Conservation (phyloP, 345 rosid species). For the Linum trigynum region DNA sequence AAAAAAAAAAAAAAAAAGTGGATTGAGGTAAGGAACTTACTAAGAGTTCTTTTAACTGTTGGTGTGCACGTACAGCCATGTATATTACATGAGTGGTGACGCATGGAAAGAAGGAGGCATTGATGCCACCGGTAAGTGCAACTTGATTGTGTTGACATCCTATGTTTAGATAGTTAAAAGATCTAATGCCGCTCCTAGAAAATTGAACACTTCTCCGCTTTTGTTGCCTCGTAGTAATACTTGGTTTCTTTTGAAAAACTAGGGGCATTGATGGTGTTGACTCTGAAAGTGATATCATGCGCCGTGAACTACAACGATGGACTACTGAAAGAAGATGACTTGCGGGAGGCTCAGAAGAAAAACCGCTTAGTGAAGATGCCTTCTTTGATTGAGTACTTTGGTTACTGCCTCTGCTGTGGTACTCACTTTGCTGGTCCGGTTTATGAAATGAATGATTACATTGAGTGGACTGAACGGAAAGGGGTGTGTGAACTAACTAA, state of each 20-base stretch:
- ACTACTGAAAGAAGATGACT: conserved; percentile 60
- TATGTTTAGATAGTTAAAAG: not conserved
- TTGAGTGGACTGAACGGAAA: conserved; percentile 78
- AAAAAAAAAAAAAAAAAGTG: not conserved
- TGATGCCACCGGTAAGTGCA: conserved; percentile 77
- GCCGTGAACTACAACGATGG: conserved; percentile 84
- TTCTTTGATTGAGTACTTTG: conserved; percentile 70
- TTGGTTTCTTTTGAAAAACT: conserved; percentile 5
- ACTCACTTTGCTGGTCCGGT: conserved; percentile 98
- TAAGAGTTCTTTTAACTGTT: conserved; percentile 24
- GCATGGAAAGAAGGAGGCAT: conserved; percentile 99
- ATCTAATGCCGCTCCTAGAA: not conserved
- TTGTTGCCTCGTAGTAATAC: not conserved
- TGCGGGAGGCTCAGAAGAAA: conserved; percentile 79
- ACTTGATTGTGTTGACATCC: conserved; percentile 6
- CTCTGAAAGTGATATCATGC: conserved; percentile 90
- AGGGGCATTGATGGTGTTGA: conserved; percentile 97
- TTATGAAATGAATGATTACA: conserved; percentile 88
- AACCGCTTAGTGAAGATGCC: conserved; percentile 59
- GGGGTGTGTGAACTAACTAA: conserved; percentile 44
- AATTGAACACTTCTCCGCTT: not conserved
- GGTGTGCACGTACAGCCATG: conserved; percentile 54
- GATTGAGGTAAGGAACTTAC: not conserved
- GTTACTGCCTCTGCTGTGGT: conserved; percentile 90
- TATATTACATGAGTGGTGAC: conserved; percentile 97